Percentiles rank a stretch among this genome's conserved stretches.
Evolutionary conservation across 345 rosid species (phyloP).

Genomic region (Cardamine occulta): DNA sequence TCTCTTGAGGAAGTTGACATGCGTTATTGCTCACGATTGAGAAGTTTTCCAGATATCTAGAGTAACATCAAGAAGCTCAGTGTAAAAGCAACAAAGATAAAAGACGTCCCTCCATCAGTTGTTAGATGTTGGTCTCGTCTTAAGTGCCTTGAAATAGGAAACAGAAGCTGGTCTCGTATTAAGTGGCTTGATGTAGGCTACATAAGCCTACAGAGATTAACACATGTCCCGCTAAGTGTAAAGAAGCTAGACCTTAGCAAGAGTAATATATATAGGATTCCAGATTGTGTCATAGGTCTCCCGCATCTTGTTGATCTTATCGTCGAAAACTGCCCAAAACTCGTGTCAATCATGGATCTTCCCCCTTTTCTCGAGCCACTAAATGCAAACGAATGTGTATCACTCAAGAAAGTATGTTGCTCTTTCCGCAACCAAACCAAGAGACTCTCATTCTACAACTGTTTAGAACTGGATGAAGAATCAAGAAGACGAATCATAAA

Average conservation of each 20-base stretch:
- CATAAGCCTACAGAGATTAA: not conserved
- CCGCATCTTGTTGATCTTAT: too few species aligned
- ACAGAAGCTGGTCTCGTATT: not conserved
- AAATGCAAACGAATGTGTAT: not conserved
- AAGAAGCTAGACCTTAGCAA: not conserved
- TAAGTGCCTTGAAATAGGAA: not conserved
- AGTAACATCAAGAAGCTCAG: not conserved
- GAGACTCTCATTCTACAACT: not conserved
- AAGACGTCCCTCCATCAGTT: slow-evolving; percentile 1
- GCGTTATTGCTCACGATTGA: too few species aligned
- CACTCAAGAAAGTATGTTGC: not conserved
- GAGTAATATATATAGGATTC: too few species aligned
- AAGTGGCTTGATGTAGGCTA: not conserved
- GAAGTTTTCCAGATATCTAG: slow-evolving; percentile 23
- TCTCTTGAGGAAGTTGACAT: slow-evolving; percentile 1
- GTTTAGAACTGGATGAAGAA: not conserved
- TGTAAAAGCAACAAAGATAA: not conserved
- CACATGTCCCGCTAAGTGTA: not conserved
- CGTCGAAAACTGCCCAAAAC: too few species aligned
- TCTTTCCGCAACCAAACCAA: not conserved
- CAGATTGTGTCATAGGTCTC: too few species aligned
- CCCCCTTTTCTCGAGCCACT: not conserved
- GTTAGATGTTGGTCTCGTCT: not conserved
- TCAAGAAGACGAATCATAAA: not conserved
- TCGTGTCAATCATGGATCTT: too few species aligned